Evolutionary conservation across 306 rosid species (phyloP), one percentile per base, ranked within the genome.

Genomic region (Cercis canadensis): DNA sequence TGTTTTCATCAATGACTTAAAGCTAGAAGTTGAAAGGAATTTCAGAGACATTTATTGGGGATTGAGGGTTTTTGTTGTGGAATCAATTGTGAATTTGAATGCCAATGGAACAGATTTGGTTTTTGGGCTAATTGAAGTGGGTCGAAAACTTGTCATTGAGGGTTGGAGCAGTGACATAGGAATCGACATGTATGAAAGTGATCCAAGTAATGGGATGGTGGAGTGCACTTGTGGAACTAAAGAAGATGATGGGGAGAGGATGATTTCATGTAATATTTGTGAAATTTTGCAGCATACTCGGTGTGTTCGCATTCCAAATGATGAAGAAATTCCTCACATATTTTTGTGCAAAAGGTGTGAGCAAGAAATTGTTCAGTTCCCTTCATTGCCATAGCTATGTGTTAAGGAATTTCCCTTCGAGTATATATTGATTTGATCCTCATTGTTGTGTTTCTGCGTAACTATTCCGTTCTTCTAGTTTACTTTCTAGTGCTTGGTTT

Each of bases 161-260:
- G 89, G 96, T 10, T 78, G 74, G 46, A 24, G 6, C 64, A 72
- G 62, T 44, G 79, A 52, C 16, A 39, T 52, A 5, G 49, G 78
- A 64, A 60, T 34, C 0, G 37, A 72, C 14, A 62, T 50, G 24
- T 73, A 18, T 63, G 97, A 87, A 62, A 32, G 34, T 72, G 84
- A 87, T 17, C 78, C 71, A 11, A 81, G 69, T 5, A 61, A 46
- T 31, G 70, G 70, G 10, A 43, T 62, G 32, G 82, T 94, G 79
- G 85, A 87, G 1, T 89, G 97, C 65, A 59, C 37, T 46, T 90
- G 97, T 84, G 98, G 97, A 43, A 85, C 94, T 2, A 85, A 74
- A 51, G 97, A 90, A 7, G 96, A 90, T 31, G 97, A 90, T 59
- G 98, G 97, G 14, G 96, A 94, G 47, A 83, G 94, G 36, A 84